A percentile compares a stretch with the other conserved stretches of the same genome.
Conservation (phyloP, 805 yeast species). For the Millerago galiae region DNA sequence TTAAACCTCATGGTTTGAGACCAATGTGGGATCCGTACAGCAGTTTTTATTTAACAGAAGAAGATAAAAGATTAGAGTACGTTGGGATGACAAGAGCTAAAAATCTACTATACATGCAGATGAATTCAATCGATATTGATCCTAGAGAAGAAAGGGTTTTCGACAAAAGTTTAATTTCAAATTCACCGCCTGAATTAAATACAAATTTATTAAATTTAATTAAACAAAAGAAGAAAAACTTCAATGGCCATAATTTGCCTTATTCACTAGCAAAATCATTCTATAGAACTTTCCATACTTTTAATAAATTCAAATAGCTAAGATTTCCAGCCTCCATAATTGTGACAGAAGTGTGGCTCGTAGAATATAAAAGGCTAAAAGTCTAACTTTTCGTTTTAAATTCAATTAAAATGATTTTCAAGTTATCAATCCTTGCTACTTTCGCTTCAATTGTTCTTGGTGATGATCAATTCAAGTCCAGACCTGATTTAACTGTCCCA, state of each 20-base stretch:
- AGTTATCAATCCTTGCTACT: background rate
- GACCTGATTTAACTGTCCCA: constrained; percentile 32
- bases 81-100: constrained; percentile 66
- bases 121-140: constrained; percentile 1
- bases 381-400: no score
- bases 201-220: background rate
- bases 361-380: no score
- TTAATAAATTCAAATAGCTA: background rate
- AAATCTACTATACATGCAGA: constrained; percentile 24
- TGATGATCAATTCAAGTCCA: constrained; percentile 29
- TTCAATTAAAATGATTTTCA: no score
- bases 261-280: background rate
- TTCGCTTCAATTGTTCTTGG: constrained; percentile 14
- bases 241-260: constrained; percentile 4
- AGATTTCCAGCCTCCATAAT: no score
- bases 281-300: constrained; percentile 5
- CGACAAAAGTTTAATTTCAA: background rate
- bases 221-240: background rate
- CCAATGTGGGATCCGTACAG: constrained; percentile 1
- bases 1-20: constrained; percentile 6
- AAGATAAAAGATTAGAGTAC: constrained; percentile 42
- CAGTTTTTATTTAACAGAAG: constrained; percentile 6
- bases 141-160: constrained; percentile 1
- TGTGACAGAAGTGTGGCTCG: no score
- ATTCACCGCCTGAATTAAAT: background rate